These are phyloP conservation scores for Plasmodium coatneyi DNA, from an alignment of 169 alveolate species.

Conservation along the genomic window DNA sequence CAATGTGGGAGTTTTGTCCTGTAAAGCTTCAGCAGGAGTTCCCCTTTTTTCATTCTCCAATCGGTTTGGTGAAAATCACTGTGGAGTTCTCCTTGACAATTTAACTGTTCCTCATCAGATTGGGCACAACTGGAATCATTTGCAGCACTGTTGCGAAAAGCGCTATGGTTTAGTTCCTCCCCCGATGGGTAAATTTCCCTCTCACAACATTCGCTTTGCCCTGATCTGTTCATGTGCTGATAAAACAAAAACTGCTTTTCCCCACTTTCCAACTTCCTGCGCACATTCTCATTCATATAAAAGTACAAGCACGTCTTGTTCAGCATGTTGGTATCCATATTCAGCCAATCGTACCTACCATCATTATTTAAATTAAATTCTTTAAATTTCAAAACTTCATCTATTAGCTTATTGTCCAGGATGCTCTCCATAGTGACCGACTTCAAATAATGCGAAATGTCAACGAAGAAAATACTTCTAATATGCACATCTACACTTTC, in stretches of 20 bases:
- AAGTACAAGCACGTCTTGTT: conserved; percentile 53
- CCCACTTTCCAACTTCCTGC: conserved; percentile 9
- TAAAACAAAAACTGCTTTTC: conserved; percentile 3
- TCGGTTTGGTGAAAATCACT: neutral
- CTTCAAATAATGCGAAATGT: conserved; percentile 33
- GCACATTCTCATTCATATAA: conserved; percentile 46
- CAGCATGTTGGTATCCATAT: conserved; percentile 53
- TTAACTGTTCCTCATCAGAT: neutral
- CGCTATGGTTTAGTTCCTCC: neutral
- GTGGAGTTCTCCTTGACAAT: neutral
- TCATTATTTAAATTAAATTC: conserved; percentile 57
- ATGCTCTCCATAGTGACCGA: conserved; percentile 25
- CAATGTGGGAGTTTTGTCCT: conserved; percentile 4
- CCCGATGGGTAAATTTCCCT: neutral
- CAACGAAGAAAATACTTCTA: conserved; percentile 74
- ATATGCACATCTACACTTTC: conserved; percentile 32
- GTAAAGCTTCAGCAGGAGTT: conserved; percentile 10
- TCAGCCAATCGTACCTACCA: conserved; percentile 45
- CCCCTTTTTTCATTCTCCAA: neutral
- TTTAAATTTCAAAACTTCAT: conserved; percentile 74
- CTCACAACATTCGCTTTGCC: neutral
- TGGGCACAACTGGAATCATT: neutral
- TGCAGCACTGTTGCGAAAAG: neutral
- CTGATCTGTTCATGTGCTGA: neutral
- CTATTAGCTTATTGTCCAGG: conserved; percentile 49